Evolutionary conservation across 2,329 filamentous ascomycete species (phyloP).

Genomic region (Xylariales sp.): DNA sequence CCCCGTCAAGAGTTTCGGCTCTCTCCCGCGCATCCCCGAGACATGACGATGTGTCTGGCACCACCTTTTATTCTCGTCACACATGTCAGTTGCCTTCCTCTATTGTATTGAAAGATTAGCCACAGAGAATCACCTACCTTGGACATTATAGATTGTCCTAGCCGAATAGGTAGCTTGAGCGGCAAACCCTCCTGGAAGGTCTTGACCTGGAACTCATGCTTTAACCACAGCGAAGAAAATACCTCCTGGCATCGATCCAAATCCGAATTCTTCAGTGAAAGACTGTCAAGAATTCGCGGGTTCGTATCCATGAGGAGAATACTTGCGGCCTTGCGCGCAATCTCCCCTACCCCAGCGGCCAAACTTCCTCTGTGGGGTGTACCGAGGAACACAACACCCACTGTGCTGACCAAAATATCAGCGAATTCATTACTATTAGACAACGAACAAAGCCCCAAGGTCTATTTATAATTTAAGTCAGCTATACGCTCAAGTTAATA

Average conservation of each 20-base stretch:
- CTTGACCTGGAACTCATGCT: conserved; percentile 13
- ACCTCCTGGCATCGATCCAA: conserved; percentile 12
- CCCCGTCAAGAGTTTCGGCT: no score
- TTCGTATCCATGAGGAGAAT: conserved; percentile 6
- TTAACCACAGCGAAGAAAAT: conserved; percentile 12
- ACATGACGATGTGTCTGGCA: no score
- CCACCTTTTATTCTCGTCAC: no score
- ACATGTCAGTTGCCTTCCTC: no score
- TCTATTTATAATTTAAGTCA: no score
- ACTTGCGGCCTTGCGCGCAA: conserved; percentile 6
- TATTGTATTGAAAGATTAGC: no score
- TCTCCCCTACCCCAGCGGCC: conserved; percentile 4
- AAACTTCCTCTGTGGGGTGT: conserved; percentile 14
- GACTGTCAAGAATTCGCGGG: background rate
- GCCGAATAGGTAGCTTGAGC: no score
- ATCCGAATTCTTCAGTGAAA: conserved; percentile 5
- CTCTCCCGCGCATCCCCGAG: no score
- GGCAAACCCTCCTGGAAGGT: conserved; percentile 16
- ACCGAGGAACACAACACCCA: conserved; percentile 11
- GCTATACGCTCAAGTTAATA: no score
- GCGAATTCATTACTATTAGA: background rate
- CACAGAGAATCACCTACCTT: no score
- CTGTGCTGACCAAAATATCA: conserved; percentile 8
- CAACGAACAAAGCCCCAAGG: no score
- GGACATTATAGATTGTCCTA: no score